phyloP scores from a whole-genome alignment of 2,329 filamentous ascomycete species.

The Colletotrichum sp. region DNA sequence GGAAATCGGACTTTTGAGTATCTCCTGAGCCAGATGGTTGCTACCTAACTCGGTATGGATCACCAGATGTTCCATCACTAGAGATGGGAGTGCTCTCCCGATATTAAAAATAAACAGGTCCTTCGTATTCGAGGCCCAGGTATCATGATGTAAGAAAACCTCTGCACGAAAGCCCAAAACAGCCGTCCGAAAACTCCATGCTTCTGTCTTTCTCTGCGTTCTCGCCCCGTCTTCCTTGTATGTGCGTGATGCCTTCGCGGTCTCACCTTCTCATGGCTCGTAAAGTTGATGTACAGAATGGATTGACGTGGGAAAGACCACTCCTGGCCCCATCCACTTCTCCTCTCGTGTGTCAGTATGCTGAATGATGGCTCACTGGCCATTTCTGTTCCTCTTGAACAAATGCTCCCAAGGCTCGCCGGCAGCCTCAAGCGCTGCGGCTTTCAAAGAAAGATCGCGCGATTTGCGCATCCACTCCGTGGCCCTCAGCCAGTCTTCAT shows the following conservation, averaged over 20 bases:
- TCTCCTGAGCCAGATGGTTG: neutral
- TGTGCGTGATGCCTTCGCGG: neutral
- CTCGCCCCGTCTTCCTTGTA: neutral
- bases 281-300: neutral
- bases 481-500: conserved; percentile 49
- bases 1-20: neutral
- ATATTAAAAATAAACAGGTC: neutral
- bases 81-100: neutral
- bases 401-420: conserved; percentile 5
- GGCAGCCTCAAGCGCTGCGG: neutral
- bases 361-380: neutral
- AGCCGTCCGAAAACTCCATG: neutral
- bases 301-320: neutral
- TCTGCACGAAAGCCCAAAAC: neutral
- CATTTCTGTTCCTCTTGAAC: neutral
- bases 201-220: neutral
- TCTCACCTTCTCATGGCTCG: neutral
- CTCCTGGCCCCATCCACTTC: neutral
- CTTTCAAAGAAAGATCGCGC: conserved; percentile 22
- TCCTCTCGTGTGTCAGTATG: neutral
- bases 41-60: neutral
- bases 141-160: neutral
- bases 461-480: conserved; percentile 40
- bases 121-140: neutral
- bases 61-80: neutral